Base-by-base conservation (phyloP, 140 eudicot genomes). In the Senecio squalidus region DNA sequence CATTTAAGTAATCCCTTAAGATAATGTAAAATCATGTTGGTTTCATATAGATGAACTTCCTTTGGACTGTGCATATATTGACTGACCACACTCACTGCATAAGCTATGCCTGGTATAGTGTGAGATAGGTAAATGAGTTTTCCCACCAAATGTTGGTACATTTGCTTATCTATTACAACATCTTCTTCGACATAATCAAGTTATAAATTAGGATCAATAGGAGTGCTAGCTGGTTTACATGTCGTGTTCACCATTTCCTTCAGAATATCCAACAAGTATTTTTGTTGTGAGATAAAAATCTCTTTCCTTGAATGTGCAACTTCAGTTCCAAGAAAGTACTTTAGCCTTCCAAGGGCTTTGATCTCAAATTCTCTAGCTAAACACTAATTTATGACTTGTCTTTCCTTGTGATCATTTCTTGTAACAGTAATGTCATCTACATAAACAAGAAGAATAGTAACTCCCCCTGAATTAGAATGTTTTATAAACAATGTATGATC, bases 51-150 rank as follows among this genome's bases (percentile, higher is more conserved):
- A 9, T 51, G 62, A 6, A 14, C 7, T n/a, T 6, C 18, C 22
- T 15, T 52, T 14, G 34, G 70, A 14, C 21, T 31, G 7, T 53
- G 48, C 33, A 64, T 49, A 33, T 48, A 63, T 2, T 63, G 60
- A 27, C 26, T 52, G 2, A 36, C 28, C 8, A 60, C 23, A 9
- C 39, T 34, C 30, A 65, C 25, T 3, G 6, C 38, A 38, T 36
- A 65, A 2, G 44, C 72, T 21, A 52, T 53, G 14, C 40, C 55
- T 0, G 9, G 30, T 53, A 31, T 3, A 0, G 29, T 50, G 9
- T 53, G 63, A 4, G 72, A 38, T 6, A 53, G 40, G 26, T 38
- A 66, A 22, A 66, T 66, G 17, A 66, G 55, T 17, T n/a, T 25
- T 14, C 72, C 63, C 1, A 54, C 54, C 0, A 66, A 1, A 0